A percentile compares a stretch with the other conserved stretches of the same genome.
phyloP scores from a whole-genome alignment of 1,139 yeast species.

The Candida frijolesensis region DNA sequence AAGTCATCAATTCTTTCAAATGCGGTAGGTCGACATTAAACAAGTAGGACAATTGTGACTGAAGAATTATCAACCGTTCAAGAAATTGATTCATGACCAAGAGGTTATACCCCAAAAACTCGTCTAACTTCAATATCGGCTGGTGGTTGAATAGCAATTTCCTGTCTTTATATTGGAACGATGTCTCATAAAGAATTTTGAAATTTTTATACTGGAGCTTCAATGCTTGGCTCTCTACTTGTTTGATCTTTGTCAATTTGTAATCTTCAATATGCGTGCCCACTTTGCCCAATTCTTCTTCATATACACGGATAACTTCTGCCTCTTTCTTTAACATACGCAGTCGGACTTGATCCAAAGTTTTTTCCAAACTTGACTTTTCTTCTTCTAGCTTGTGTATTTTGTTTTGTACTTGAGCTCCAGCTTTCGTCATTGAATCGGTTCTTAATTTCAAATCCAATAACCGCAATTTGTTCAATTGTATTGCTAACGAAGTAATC shows the following conservation, averaged over 20 bases:
- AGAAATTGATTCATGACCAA: constrained; percentile 40
- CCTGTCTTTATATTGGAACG: constrained; percentile 18
- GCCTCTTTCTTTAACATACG: constrained; percentile 14
- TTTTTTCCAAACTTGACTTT: constrained; percentile 8
- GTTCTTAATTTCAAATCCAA: constrained; percentile 25
- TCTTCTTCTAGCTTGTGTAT: constrained; percentile 19
- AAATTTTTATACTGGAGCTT: constrained; percentile 30
- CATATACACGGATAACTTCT: constrained; percentile 13
- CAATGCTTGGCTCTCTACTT: constrained; percentile 31
- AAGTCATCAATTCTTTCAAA: constrained; percentile 28
- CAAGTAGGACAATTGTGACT: constrained; percentile 27
- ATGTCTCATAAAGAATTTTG: constrained; percentile 27
- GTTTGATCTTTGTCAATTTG: constrained; percentile 25
- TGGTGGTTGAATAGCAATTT: constrained; percentile 26
- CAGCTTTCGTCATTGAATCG: constrained; percentile 26
- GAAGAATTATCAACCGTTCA: constrained; percentile 42
- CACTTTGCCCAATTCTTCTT: constrained; percentile 14
- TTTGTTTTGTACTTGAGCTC: constrained; percentile 17
- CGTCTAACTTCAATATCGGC: constrained; percentile 31
- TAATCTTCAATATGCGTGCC: constrained; percentile 20
- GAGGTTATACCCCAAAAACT: constrained; percentile 33
- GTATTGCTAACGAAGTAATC: constrained; percentile 42
- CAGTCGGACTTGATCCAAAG: constrained; percentile 9
- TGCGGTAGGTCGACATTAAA: constrained; percentile 37
- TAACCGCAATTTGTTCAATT: constrained; percentile 43